phyloP scores from a whole-genome alignment of 768 basidiomycete genomes.

The Boletellus sp. region DNA sequence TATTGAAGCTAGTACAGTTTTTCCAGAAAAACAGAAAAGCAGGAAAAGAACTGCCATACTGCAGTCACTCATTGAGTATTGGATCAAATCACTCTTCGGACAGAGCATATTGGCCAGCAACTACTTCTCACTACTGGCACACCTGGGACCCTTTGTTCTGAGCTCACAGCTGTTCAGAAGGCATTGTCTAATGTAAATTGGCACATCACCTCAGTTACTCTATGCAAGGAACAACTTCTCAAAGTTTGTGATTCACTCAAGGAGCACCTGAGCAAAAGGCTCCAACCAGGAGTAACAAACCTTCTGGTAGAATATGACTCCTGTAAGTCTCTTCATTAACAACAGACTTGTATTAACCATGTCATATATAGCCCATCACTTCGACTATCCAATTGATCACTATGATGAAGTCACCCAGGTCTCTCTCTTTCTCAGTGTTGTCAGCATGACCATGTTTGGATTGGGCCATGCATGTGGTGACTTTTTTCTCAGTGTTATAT shows the following conservation, averaged over 20 bases:
- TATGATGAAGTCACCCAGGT: constrained; percentile 17
- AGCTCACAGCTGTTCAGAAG: no score
- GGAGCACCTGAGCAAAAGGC: neutral
- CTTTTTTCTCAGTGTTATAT: constrained; percentile 17
- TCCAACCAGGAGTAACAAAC: neutral
- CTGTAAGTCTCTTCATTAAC: no score
- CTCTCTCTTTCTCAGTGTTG: constrained; percentile 17
- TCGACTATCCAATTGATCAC: neutral
- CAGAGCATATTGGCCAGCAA: no score
- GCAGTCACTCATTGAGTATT: no score
- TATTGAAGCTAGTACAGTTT: no score
- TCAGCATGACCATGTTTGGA: constrained; percentile 17
- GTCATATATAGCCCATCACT: constrained; percentile 7
- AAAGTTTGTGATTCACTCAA: neutral
- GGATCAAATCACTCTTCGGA: no score
- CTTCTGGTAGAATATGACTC: neutral
- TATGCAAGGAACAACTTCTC: neutral
- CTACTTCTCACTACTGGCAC: no score
- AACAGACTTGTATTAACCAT: no score
- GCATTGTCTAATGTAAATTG: neutral
- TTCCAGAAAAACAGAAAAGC: no score
- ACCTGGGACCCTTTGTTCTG: no score
- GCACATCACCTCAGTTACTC: neutral
- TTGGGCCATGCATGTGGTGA: constrained; percentile 10
- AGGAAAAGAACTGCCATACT: no score